These are phyloP conservation scores for Polyrhizophydium stewartii DNA, from an alignment of 371 early-diverging fungal species.

Conservation along the genomic window DNA sequence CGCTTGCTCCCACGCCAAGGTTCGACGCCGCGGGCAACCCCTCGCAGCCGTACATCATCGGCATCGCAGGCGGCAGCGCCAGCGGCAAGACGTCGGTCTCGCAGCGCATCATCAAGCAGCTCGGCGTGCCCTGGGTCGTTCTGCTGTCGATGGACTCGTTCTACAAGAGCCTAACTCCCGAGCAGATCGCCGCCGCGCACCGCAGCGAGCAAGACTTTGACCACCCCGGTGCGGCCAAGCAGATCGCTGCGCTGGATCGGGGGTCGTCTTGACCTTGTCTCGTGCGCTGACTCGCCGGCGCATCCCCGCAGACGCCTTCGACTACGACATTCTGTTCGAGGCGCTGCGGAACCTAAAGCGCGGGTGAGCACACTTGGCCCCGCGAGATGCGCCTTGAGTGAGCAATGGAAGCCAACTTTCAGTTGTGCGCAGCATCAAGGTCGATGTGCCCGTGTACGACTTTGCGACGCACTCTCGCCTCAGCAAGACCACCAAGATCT, in stretches of 20 bases:
- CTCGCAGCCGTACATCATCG: constrained; percentile 40
- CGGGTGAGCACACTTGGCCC: no score
- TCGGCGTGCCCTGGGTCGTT: constrained; percentile 53
- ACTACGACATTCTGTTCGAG: constrained; percentile 70
- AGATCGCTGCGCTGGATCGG: no score
- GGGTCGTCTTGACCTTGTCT: no score
- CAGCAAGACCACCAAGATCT: constrained; percentile 62
- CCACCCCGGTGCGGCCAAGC: no score
- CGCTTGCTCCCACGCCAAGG: no score
- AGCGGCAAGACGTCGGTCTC: constrained; percentile 50
- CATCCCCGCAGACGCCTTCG: constrained; percentile 56
- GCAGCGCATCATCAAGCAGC: constrained; percentile 31
- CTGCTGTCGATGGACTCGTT: constrained; percentile 93
- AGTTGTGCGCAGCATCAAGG: constrained; percentile 38
- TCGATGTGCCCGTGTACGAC: constrained; percentile 75
- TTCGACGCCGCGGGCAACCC: constrained; percentile 25
- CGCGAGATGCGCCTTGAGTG: no score
- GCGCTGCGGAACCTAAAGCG: constrained; percentile 68
- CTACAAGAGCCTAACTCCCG: constrained; percentile 77
- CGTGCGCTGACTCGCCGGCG: not conserved
- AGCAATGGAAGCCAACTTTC: not conserved
- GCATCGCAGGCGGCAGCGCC: constrained; percentile 52
- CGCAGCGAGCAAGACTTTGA: constrained; percentile 73
- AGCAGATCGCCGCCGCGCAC: constrained; percentile 50
- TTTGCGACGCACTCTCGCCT: constrained; percentile 69